These are phyloP conservation scores for Fomitopsis serialis DNA, from an alignment of 768 basidiomycete genomes.

Conservation along the genomic window DNA sequence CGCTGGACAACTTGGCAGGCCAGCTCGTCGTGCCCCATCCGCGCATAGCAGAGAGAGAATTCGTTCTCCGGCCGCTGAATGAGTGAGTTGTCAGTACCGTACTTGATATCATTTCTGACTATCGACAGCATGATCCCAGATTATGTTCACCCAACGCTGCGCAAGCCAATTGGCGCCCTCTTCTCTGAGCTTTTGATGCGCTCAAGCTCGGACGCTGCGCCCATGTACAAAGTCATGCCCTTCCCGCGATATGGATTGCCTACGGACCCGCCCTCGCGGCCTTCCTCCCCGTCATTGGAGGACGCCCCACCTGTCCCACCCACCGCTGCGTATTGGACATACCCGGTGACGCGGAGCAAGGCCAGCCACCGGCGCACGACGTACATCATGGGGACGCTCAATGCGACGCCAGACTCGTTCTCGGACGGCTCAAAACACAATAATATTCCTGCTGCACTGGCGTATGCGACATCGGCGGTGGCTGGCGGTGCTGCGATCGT, in stretches of 20 bases:
- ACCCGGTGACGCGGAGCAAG: constrained; percentile 22
- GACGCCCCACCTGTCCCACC: constrained; percentile 30
- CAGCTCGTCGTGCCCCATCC: constrained; percentile 86
- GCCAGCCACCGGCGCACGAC: constrained; percentile 35
- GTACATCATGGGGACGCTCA: constrained; percentile 87
- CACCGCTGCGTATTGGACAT: constrained; percentile 48
- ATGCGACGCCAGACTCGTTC: constrained; percentile 93
- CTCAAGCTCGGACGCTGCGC: constrained; percentile 27
- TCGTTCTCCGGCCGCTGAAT: constrained; percentile 80
- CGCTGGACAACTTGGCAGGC: constrained; percentile 49
- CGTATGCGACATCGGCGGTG: constrained; percentile 45
- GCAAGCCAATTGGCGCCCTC: constrained; percentile 42
- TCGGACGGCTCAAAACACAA: constrained; percentile 75
- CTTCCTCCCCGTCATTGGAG: constrained; percentile 5
- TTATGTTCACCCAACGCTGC: constrained; percentile 56
- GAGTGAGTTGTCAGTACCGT: constrained; percentile 52
- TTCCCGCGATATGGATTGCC: constrained; percentile 54
- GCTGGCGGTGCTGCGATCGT: constrained; percentile 66
- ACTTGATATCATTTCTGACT: not conserved
- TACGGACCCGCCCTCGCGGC: constrained; percentile 13
- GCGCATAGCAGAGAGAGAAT: constrained; percentile 78
- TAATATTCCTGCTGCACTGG: constrained; percentile 46
- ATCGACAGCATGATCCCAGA: constrained; percentile 73
- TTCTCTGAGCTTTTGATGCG: constrained; percentile 35
- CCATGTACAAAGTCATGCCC: constrained; percentile 71